These are phyloP conservation scores for Penicillium sp. DNA, from an alignment of 2,329 filamentous ascomycete species.

Conservation along the genomic window DNA sequence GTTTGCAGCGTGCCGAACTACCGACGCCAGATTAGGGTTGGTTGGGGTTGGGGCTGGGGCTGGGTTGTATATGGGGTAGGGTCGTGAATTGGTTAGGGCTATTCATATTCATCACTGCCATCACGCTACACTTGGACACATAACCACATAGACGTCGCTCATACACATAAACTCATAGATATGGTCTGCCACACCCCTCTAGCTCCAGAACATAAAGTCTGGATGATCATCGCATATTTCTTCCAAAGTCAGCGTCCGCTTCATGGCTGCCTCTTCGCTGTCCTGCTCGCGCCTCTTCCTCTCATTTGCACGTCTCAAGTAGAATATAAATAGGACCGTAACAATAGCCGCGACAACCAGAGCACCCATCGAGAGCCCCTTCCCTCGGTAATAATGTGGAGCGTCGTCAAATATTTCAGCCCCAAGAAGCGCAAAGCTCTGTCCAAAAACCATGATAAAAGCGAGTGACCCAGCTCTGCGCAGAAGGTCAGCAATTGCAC, in stretches of 20 bases:
- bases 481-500: background rate
- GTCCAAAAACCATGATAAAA: background rate
- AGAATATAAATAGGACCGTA: background rate
- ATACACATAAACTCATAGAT: too few species aligned
- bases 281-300: background rate
- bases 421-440: background rate
- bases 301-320: background rate
- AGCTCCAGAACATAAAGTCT: background rate
- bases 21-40: background rate
- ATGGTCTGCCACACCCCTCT: too few species aligned
- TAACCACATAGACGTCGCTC: too few species aligned
- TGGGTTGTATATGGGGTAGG: too few species aligned
- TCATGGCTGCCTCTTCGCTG: background rate
- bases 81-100: too few species aligned
- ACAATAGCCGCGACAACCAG: background rate
- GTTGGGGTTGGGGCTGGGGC: too few species aligned
- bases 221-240: background rate
- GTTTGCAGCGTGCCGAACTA: too few species aligned
- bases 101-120: too few species aligned
- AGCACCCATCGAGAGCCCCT: background rate
- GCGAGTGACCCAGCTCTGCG: background rate
- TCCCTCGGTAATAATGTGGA: background rate
- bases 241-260: background rate
- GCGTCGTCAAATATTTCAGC: slow-evolving; percentile 1
- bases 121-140: too few species aligned